Percentiles rank a stretch among this genome's conserved stretches.
Evolutionary conservation across 2,329 filamentous ascomycete species (phyloP).

Genomic region (Penicillium sp.): DNA sequence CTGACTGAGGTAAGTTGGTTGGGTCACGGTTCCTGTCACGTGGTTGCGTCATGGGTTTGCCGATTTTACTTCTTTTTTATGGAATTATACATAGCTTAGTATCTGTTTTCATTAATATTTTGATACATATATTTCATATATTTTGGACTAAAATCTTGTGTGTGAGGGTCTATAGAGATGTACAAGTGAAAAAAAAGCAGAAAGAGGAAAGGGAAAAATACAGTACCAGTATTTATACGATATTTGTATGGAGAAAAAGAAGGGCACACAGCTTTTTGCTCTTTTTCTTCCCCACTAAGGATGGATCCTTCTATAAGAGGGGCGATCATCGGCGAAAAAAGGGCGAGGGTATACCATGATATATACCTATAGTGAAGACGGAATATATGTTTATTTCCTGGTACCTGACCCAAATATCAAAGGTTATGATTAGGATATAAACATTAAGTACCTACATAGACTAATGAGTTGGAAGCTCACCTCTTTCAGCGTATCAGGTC

Average conservation of each 20-base stretch:
- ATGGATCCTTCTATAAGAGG: slow-evolving; percentile 11
- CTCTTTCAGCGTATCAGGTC: slow-evolving; percentile 5
- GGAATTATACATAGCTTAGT: neutral
- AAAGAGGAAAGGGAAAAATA: slow-evolving; percentile 4
- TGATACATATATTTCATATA: too few species aligned
- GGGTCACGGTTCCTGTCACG: slow-evolving; percentile 34
- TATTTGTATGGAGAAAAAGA: slow-evolving; percentile 6
- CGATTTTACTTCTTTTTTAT: slow-evolving; percentile 10
- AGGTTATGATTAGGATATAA: too few species aligned
- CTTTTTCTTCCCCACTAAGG: slow-evolving; percentile 17
- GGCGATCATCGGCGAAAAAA: slow-evolving; percentile 22
- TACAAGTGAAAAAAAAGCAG: neutral
- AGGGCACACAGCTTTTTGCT: slow-evolving; percentile 16
- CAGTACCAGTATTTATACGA: neutral
- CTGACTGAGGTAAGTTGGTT: slow-evolving; percentile 13
- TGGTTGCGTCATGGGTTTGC: slow-evolving; percentile 37
- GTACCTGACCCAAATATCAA: neutral
- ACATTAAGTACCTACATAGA: too few species aligned
- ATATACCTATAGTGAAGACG: slow-evolving; percentile 9
- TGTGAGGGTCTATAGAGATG: neutral
- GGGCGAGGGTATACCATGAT: neutral
- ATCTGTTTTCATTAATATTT: neutral
- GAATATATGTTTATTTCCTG: slow-evolving; percentile 15
- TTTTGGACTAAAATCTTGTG: neutral
- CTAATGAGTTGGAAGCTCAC: too few species aligned